Evolutionary conservation across 1,284 basidiomycete genomes (phyloP).

Genomic region (Tranzscheliella williamsii): DNA sequence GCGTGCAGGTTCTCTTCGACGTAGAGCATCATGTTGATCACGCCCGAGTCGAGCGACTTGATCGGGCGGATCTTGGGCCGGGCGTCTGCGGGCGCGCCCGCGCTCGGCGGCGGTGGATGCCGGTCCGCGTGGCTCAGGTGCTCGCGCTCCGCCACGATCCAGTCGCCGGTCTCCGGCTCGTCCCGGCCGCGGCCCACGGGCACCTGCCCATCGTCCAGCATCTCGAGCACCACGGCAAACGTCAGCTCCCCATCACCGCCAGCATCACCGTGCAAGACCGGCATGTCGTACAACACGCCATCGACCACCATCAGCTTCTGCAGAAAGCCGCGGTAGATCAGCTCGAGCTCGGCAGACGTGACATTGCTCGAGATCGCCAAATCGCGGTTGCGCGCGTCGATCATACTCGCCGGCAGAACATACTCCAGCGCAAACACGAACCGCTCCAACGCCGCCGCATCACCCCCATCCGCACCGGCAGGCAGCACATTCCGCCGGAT

Average conservation of each 20-base stretch:
- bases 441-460: slow-evolving; percentile 65
- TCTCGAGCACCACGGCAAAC: slow-evolving; percentile 80
- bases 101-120: background rate
- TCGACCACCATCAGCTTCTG: slow-evolving; percentile 81
- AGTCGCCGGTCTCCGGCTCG: slow-evolving; percentile 24
- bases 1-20: slow-evolving; percentile 36
- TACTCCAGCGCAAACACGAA: slow-evolving; percentile 69
- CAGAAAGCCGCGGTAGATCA: slow-evolving; percentile 81
- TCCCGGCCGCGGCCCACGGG: slow-evolving; percentile 11
- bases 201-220: slow-evolving; percentile 68
- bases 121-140: slow-evolving; percentile 12
- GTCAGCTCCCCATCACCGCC: slow-evolving; percentile 70
- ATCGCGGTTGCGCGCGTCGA: slow-evolving; percentile 68
- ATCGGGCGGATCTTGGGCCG: slow-evolving; percentile 29
- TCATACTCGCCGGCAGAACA: slow-evolving; percentile 73
- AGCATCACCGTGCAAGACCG: slow-evolving; percentile 1
- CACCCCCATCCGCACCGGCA: background rate
- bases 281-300: slow-evolving; percentile 66
- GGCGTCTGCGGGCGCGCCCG: background rate
- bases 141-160: slow-evolving; percentile 31
- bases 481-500: slow-evolving; percentile 7
- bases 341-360: slow-evolving; percentile 69
- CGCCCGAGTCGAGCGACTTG: slow-evolving; percentile 38
- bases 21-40: slow-evolving; percentile 42
- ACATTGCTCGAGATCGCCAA: slow-evolving; percentile 70